phyloP scores from a whole-genome alignment of 345 rosid species.

The Sapria himalayana region DNA sequence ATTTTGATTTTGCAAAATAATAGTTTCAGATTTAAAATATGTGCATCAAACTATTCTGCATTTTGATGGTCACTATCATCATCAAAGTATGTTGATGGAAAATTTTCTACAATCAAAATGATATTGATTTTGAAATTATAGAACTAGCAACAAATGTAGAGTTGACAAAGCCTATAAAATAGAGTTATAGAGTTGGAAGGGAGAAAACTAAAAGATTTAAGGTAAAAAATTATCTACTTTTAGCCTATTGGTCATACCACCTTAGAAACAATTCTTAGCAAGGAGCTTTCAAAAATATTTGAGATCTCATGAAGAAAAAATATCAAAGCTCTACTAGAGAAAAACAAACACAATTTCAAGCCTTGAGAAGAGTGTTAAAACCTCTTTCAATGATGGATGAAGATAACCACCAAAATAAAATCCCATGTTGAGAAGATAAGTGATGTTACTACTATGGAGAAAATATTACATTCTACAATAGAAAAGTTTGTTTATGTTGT shows the following conservation, averaged over 20 bases:
- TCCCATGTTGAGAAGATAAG: not conserved
- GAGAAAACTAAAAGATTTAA: not conserved
- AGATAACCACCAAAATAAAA: not conserved
- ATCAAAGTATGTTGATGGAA: no score
- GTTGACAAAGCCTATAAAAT: no score
- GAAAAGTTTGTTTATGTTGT: not conserved
- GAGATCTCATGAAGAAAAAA: not conserved
- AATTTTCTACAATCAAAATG: no score
- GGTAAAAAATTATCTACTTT: slow-evolving; percentile 1
- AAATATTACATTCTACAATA: not conserved
- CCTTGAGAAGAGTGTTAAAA: not conserved
- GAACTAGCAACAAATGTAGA: no score
- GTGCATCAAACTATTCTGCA: no score
- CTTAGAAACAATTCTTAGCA: not conserved
- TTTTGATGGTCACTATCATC: no score
- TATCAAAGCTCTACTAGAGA: slow-evolving; percentile 1
- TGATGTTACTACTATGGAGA: not conserved
- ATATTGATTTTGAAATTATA: no score
- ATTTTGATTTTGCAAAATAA: no score
- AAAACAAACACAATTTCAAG: not conserved
- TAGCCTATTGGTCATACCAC: not conserved
- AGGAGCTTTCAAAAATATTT: not conserved
- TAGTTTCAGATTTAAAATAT: no score
- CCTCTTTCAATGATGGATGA: not conserved
- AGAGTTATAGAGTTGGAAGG: no score